Evolutionary conservation across 2,329 filamentous ascomycete species (phyloP), one percentile per base, ranked within the genome.

Genomic region (Fusarium gaditjirri): DNA sequence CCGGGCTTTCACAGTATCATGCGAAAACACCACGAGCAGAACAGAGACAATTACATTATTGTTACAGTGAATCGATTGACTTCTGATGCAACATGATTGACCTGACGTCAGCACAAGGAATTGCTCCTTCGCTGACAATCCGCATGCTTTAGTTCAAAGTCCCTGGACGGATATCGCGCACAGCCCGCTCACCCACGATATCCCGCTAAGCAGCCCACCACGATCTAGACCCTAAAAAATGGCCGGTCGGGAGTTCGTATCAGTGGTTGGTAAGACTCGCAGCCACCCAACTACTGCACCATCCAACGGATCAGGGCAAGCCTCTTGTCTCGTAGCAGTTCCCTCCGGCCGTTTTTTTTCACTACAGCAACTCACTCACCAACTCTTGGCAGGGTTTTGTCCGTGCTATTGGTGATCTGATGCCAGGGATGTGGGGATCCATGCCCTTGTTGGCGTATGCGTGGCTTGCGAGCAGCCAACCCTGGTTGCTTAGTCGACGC

Each of bases 401-500:
- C 46, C 39, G 33, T 29, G 59, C 44, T 36, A 62, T 68, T 68
- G 65, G 65, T 36, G 47, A 31, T 38, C 25, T 38, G 52, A 36
- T 44, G 38, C 25, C 23, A 27, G 49, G 41, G 42, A 6, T 50
- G 64, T 50, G 64, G 46, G 43, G 66, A 64, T 52, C 52, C 58
- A 50, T 70, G 46, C 58, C 43, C 13, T 21, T 42, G 31, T 68
- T 50, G 38, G 53, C 35, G 49, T 29, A 38, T 50, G n/a, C 41
- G 55, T 69, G 59, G 67, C 65, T 59, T 53, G 58, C 36, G n/a
- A 50, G 46, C 47, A 69, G 63, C 47, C 58, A 56, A 57, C 23
- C 43, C 23, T 63, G 60, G 67, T 65, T 70, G 65, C 55, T 58
- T 70, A 70, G 67, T 68, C 54, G 67, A 70, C 67, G 47, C 64